These are phyloP conservation scores for Sporothrix euskadiensis DNA, from an alignment of 2,329 filamentous ascomycete species.

Conservation along the genomic window DNA sequence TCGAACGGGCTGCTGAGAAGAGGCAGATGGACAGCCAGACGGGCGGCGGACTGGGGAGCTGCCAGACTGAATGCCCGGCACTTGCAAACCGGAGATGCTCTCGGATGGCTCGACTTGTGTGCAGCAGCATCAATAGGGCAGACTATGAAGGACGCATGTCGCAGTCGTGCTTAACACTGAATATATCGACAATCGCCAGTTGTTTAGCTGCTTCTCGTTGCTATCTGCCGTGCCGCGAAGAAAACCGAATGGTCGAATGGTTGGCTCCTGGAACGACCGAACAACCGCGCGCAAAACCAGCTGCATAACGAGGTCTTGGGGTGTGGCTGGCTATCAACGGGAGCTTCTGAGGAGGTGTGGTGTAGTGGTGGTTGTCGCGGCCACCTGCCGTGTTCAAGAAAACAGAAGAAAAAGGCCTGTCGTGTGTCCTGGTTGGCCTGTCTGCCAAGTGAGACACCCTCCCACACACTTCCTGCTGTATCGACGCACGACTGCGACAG, in stretches of 20 bases:
- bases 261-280: conserved; percentile 16
- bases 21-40: background rate
- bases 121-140: background rate
- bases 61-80: conserved; percentile 6
- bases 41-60: background rate
- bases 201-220: background rate
- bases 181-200: background rate
- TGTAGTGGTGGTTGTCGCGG: conserved; percentile 3
- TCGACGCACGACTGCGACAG: background rate
- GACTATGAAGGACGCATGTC: background rate
- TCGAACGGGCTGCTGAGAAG: background rate
- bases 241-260: background rate
- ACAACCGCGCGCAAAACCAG: background rate
- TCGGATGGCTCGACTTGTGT: background rate
- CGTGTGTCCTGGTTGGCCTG: conserved; percentile 14
- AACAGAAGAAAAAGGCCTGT: background rate
- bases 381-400: conserved; percentile 1
- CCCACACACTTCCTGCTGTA: background rate
- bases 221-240: conserved; percentile 8
- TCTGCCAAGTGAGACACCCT: conserved; percentile 19
- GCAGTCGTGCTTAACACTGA: background rate
- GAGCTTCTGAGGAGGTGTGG: background rate
- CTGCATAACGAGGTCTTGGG: background rate
- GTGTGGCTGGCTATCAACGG: background rate
- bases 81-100: conserved; percentile 11